phyloP scores from a whole-genome alignment of 2,329 filamentous ascomycete species.

The Microcyclospora pomicola region DNA sequence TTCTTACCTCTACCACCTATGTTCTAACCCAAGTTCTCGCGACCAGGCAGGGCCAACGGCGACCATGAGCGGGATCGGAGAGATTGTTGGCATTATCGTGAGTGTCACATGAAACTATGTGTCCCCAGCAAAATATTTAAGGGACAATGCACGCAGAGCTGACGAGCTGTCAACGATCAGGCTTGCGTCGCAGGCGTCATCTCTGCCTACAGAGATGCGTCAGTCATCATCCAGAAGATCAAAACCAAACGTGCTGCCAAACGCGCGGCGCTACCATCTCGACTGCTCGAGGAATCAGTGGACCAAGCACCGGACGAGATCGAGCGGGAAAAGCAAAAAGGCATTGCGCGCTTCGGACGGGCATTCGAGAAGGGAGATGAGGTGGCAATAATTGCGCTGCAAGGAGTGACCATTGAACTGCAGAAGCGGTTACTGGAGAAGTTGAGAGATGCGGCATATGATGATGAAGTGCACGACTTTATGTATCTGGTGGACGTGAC shows the following conservation, averaged over 20 bases:
- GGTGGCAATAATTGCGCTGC: slow-evolving; percentile 18
- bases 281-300: slow-evolving; percentile 19
- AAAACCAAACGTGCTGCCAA: slow-evolving; percentile 18
- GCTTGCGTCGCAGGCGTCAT: slow-evolving; percentile 15
- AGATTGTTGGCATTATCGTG: too few relatives aligned
- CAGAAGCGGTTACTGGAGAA: slow-evolving; percentile 18
- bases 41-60: too few relatives aligned
- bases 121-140: too few relatives aligned
- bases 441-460: slow-evolving; percentile 17
- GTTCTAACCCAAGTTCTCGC: too few relatives aligned
- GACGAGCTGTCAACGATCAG: slow-evolving; percentile 5
- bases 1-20: too few relatives aligned
- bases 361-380: slow-evolving; percentile 21
- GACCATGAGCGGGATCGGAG: too few relatives aligned
- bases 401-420: slow-evolving; percentile 19
- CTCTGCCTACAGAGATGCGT: slow-evolving; percentile 16
- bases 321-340: slow-evolving; percentile 19
- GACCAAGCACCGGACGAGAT: slow-evolving; percentile 20
- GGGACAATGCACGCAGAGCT: background rate
- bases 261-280: slow-evolving; percentile 18
- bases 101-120: too few relatives aligned
- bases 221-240: slow-evolving; percentile 20
- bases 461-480: slow-evolving; percentile 18
- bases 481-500: slow-evolving; percentile 18
- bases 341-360: slow-evolving; percentile 16